A percentile compares a stretch with the other conserved stretches of the same genome.
Conservation (phyloP, 257 asterid genomes). For the Craterostigma plantagineum region DNA sequence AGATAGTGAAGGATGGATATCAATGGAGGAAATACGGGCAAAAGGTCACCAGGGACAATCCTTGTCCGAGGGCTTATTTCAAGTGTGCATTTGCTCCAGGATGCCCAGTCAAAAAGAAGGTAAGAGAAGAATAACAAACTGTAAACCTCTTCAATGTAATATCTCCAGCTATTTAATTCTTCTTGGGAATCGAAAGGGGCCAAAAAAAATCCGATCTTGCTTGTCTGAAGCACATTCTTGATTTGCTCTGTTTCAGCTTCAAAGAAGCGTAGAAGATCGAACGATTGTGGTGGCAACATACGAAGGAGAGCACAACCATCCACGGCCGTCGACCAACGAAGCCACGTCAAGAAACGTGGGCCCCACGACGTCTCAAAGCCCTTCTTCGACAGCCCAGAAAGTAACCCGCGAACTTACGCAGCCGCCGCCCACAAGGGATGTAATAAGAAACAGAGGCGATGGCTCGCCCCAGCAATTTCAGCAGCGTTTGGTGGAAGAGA, state of each 20-base stretch:
- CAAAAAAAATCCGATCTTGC: too few relatives aligned
- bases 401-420: constrained; percentile 48
- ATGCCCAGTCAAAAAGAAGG: constrained; percentile 96
- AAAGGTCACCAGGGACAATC: constrained; percentile 58
- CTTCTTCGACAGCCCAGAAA: constrained; percentile 29
- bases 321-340: constrained; percentile 20
- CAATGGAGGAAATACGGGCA: constrained; percentile 80
- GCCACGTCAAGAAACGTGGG: constrained; percentile 31
- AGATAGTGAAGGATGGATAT: constrained; percentile 79
- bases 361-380: too few relatives aligned
- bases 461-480: constrained; percentile 37
- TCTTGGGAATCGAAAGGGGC: too few relatives aligned
- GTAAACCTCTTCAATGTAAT: background rate
- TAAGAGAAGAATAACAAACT: constrained; percentile 7
- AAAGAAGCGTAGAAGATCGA: constrained; percentile 53
- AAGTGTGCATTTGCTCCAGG: constrained; percentile 88
- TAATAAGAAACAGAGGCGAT: constrained; percentile 13
- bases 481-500: constrained; percentile 51
- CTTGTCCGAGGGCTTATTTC: constrained; percentile 67
- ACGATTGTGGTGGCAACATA: constrained; percentile 49
- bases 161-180: too few relatives aligned
- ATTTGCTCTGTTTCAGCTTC: constrained; percentile 17
- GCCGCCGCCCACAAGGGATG: constrained; percentile 7
- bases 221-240: background rate
- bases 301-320: constrained; percentile 75